These are phyloP conservation scores for Juglanconis oblonga DNA, from an alignment of 2,329 filamentous ascomycete genomes.

Conservation along the genomic window DNA sequence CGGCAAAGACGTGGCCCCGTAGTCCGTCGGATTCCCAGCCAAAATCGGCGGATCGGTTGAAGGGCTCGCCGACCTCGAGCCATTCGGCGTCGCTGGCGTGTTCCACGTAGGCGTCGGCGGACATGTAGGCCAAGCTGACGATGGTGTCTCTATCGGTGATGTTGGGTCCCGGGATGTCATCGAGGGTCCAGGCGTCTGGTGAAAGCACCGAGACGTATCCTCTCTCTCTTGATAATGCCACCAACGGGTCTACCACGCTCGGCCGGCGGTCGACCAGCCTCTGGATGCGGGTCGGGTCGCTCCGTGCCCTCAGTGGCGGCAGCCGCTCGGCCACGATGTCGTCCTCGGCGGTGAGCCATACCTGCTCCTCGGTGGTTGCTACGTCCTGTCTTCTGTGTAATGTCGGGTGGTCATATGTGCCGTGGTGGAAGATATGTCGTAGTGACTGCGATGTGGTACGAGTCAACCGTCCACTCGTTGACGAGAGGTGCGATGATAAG, in stretches of 20 bases:
- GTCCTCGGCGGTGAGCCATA: slow-evolving; percentile 63
- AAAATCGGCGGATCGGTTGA: slow-evolving; percentile 85
- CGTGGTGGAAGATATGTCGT: slow-evolving; percentile 90
- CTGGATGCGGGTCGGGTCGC: slow-evolving; percentile 68
- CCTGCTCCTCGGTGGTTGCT: slow-evolving; percentile 46
- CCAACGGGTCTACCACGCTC: slow-evolving; percentile 72
- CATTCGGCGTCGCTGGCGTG: slow-evolving; percentile 72
- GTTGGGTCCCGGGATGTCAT: slow-evolving; percentile 76
- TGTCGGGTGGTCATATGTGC: slow-evolving; percentile 71
- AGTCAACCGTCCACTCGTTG: not conserved
- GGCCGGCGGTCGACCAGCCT: slow-evolving; percentile 76
- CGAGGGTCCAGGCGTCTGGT: slow-evolving; percentile 76
- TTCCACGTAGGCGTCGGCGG: slow-evolving; percentile 83
- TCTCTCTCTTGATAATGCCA: slow-evolving; percentile 67
- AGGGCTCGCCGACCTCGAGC: slow-evolving; percentile 74
- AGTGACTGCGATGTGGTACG: slow-evolving; percentile 50
- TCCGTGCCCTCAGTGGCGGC: slow-evolving; percentile 58
- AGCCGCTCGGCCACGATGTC: slow-evolving; percentile 50
- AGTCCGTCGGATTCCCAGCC: slow-evolving; percentile 90
- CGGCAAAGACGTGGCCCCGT: slow-evolving; percentile 87
- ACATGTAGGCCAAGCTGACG: slow-evolving; percentile 81
- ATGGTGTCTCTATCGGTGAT: slow-evolving; percentile 82
- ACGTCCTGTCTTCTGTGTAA: slow-evolving; percentile 79
- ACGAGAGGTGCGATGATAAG: not conserved
- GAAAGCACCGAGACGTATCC: slow-evolving; percentile 67